Percentiles rank a stretch among this genome's conserved stretches.
Evolutionary conservation across 2,329 filamentous ascomycete genomes (phyloP).

Genomic region (Xylariaceae sp.): DNA sequence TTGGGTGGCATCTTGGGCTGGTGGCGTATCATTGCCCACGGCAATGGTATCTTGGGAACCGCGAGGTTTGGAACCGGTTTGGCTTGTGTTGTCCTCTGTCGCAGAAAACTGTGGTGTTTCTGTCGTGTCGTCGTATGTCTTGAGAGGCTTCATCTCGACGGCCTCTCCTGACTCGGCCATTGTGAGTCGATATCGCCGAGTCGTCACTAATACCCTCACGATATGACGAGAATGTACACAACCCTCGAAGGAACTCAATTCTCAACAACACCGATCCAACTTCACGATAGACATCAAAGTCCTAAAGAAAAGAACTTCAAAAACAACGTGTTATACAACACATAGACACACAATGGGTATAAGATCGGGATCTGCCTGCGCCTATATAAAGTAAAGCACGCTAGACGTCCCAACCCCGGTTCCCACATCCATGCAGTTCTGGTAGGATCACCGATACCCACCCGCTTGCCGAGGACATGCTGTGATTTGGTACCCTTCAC

Average conservation of each 20-base stretch:
- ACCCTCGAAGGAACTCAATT: too few relatives aligned
- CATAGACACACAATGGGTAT: neutral
- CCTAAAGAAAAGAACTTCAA: too few relatives aligned
- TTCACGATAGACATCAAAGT: too few relatives aligned
- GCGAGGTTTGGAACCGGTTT: constrained; percentile 11
- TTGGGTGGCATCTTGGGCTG: constrained; percentile 40
- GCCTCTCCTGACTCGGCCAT: neutral
- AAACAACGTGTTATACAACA: neutral
- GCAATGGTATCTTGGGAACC: constrained; percentile 27
- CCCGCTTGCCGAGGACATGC: neutral
- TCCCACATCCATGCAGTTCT: neutral
- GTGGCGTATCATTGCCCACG: constrained; percentile 20
- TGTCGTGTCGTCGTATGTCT: neutral
- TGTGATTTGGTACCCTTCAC: neutral
- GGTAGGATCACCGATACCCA: neutral
- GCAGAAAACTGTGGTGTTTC: too few relatives aligned
- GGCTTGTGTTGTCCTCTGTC: neutral
- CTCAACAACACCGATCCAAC: too few relatives aligned
- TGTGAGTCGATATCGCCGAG: neutral
- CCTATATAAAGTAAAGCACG: neutral
- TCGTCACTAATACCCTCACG: neutral
- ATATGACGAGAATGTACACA: too few relatives aligned
- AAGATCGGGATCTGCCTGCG: neutral
- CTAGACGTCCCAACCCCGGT: neutral
- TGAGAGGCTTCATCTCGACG: neutral